phyloP scores from a whole-genome alignment of 2,329 filamentous ascomycete species.

The Dactylellina sp. region DNA sequence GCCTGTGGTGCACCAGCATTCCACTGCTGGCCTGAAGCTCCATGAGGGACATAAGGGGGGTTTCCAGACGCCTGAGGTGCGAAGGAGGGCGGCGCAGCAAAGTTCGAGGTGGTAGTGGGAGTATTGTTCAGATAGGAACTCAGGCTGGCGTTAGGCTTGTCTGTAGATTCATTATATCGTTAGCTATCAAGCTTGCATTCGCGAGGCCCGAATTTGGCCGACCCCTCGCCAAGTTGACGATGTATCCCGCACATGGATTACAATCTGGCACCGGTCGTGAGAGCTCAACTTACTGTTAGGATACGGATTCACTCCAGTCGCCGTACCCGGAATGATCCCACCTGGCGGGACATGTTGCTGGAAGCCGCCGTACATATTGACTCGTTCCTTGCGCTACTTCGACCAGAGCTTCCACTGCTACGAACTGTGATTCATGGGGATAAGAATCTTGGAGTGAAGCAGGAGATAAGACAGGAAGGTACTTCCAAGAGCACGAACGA shows the following conservation, averaged over 20 bases:
- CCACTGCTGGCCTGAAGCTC: constrained; percentile 35
- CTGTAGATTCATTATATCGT: constrained; percentile 11
- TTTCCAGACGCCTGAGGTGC: constrained; percentile 38
- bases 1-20: constrained; percentile 45
- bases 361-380: constrained; percentile 56
- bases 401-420: constrained; percentile 20
- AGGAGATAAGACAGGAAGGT: constrained; percentile 41
- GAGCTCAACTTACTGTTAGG: constrained; percentile 50
- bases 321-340: constrained; percentile 52
- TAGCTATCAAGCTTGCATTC: background rate
- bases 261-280: constrained; percentile 5
- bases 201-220: background rate
- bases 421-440: constrained; percentile 39
- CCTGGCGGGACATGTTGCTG: constrained; percentile 51
- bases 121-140: constrained; percentile 55
- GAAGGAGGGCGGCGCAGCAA: constrained; percentile 49
- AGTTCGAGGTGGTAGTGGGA: constrained; percentile 53
- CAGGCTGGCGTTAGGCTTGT: constrained; percentile 48
- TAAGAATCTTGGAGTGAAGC: constrained; percentile 34
- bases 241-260: no score
- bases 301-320: constrained; percentile 55
- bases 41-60: constrained; percentile 51
- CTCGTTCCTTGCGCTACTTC: constrained; percentile 32
- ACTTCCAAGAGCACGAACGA: constrained; percentile 24
- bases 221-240: constrained; percentile 19